A percentile compares a stretch with the other conserved stretches of the same genome.
These are phyloP conservation scores for Pulveroboletus sp. DNA, from an alignment of 768 basidiomycete genomes.

Conservation along the genomic window DNA sequence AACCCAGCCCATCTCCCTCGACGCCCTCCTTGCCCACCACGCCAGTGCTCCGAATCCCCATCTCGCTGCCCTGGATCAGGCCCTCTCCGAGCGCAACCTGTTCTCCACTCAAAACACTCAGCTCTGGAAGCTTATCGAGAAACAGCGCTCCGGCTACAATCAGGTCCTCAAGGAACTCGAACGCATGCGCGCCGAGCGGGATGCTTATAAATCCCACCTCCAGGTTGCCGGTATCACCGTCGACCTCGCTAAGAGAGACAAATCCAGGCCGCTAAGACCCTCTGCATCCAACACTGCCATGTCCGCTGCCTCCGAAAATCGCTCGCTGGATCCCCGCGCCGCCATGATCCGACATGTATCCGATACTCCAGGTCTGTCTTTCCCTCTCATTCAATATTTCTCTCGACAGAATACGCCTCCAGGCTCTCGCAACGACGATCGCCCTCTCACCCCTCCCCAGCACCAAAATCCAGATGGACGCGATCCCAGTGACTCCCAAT, in stretches of 20 bases:
- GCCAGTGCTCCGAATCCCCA: constrained; percentile 51
- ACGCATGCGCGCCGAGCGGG: constrained; percentile 77
- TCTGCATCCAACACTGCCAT: constrained; percentile 25
- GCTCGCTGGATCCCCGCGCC: constrained; percentile 24
- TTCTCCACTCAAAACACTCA: constrained; percentile 83
- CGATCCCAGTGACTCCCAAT: constrained; percentile 3
- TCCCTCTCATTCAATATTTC: neutral
- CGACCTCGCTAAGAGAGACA: constrained; percentile 40
- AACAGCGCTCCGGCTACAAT: constrained; percentile 79
- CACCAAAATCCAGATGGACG: constrained; percentile 9
- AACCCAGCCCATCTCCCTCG: constrained; percentile 42
- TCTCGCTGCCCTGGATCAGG: constrained; percentile 66
- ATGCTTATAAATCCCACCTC: constrained; percentile 46
- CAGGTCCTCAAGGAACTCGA: constrained; percentile 84
- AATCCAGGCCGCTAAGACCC: constrained; percentile 12
- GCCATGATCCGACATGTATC: constrained; percentile 26
- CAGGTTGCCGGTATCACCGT: constrained; percentile 30
- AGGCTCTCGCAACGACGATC: constrained; percentile 20
- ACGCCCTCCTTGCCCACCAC: constrained; percentile 55
- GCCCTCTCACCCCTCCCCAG: constrained; percentile 19
- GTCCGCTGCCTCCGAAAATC: constrained; percentile 15
- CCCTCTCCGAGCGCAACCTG: constrained; percentile 75
- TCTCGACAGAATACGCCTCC: neutral
- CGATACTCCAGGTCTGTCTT: constrained; percentile 34
- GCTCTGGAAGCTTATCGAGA: constrained; percentile 94